A percentile compares a stretch with the other conserved stretches of the same genome.
These are phyloP conservation scores for Nitzschia sp. DNA, from an alignment of 108 stramenopile genomes.

Conservation along the genomic window DNA sequence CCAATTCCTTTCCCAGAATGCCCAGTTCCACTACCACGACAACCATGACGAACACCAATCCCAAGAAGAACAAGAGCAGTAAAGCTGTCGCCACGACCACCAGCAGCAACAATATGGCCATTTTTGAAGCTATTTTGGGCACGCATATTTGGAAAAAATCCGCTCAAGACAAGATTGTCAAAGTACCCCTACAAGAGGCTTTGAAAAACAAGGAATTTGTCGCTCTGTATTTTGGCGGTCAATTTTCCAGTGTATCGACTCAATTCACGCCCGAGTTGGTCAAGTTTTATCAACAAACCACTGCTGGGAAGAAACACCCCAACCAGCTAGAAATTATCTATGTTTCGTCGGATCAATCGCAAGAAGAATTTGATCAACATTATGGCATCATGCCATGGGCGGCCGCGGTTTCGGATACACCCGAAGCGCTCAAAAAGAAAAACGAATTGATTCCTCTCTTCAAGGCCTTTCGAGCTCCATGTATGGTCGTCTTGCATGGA, in stretches of 20 bases:
- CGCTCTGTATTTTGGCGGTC: conserved; percentile 1
- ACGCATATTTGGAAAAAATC: neutral
- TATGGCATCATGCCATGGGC: neutral
- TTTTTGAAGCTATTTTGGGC: conserved; percentile 1
- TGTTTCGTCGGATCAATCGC: neutral
- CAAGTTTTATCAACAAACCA: neutral
- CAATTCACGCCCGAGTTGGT: neutral
- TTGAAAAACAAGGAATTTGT: neutral
- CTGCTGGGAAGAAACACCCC: neutral
- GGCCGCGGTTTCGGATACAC: neutral
- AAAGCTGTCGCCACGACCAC: neutral
- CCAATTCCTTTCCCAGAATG: neutral
- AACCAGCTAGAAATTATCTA: neutral
- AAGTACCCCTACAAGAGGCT: neutral
- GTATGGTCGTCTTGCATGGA: neutral
- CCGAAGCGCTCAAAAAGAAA: neutral
- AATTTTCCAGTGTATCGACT: neutral
- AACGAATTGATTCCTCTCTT: neutral
- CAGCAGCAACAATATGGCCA: neutral
- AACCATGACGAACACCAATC: neutral
- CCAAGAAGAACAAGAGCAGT: conserved; percentile 3
- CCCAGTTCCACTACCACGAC: neutral
- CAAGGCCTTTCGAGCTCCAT: conserved; percentile 3
- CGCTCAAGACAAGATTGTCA: neutral
- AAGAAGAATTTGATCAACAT: conserved; percentile 1